Conservation (phyloP, 202 grass and related monocot species). For the Digitaria exilis region DNA sequence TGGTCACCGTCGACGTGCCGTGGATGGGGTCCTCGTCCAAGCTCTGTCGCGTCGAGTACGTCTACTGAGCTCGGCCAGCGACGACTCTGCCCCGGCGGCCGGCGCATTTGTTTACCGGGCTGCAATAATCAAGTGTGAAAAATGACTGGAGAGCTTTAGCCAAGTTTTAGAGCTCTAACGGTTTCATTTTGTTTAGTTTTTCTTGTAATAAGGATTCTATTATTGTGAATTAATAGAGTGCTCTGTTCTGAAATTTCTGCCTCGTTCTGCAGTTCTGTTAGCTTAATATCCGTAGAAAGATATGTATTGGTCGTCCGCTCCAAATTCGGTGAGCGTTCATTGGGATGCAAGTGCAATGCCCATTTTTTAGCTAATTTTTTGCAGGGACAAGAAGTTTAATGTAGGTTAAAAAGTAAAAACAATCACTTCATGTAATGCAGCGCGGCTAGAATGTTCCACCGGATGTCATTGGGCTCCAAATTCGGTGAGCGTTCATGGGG, state of each 20-base stretch:
- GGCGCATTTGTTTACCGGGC: neutral
- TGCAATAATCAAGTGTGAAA: neutral
- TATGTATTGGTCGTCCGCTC: neutral
- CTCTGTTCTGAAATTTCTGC: neutral
- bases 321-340: neutral
- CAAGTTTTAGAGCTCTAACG: neutral
- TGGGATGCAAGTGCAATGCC: neutral
- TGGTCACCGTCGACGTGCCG: constrained; percentile 63
- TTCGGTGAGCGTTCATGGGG: no score
- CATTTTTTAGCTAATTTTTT: no score
- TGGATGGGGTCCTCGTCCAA: constrained; percentile 72
- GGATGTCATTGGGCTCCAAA: no score
- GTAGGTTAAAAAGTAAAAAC: no score
- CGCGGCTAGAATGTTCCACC: no score
- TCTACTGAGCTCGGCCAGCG: constrained; percentile 44
- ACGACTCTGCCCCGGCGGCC: no score
- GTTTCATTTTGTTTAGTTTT: neutral
- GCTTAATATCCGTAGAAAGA: no score
- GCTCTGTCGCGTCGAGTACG: constrained; percentile 53
- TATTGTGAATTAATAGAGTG: neutral
- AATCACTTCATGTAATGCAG: no score
- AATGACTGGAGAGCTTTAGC: neutral
- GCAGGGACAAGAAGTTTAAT: no score
- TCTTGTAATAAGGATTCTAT: neutral
- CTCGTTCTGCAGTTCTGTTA: neutral